Conservation (phyloP, 306 rosid genomes). For the Acmispon strigosus region DNA sequence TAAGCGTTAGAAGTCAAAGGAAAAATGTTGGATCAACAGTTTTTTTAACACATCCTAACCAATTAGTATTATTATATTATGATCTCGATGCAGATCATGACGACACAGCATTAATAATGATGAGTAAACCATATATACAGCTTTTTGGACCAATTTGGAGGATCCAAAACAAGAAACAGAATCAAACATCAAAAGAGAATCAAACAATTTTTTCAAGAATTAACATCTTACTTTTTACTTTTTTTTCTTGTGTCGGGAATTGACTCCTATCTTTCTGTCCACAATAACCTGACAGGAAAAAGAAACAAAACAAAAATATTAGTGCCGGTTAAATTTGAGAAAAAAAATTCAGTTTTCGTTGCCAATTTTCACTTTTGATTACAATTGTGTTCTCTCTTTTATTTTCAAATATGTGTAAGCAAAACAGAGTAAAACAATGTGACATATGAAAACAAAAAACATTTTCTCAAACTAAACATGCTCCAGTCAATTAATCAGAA, state of each 20-base stretch:
- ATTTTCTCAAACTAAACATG: neutral
- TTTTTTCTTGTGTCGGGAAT: constrained; percentile 12
- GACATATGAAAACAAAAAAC: too few relatives aligned
- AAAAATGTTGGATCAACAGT: too few relatives aligned
- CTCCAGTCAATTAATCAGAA: neutral
- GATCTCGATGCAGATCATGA: constrained; percentile 11
- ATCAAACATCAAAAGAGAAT: neutral
- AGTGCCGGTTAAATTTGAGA: neutral
- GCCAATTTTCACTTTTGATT: too few relatives aligned
- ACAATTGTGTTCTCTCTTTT: too few relatives aligned
- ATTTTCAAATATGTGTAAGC: too few relatives aligned
- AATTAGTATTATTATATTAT: constrained; percentile 3
- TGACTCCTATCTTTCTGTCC: constrained; percentile 15
- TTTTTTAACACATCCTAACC: neutral
- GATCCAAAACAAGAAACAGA: neutral
- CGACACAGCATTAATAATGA: neutral
- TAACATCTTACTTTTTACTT: constrained; percentile 11
- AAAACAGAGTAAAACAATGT: too few relatives aligned
- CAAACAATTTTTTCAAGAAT: constrained; percentile 21
- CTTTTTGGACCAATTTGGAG: constrained; percentile 7
- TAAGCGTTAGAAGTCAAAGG: too few relatives aligned
- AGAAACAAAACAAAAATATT: constrained; percentile 5
- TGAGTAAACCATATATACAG: constrained; percentile 14
- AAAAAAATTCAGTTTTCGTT: too few relatives aligned
- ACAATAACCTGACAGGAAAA: constrained; percentile 21